Base-by-base conservation (phyloP, 768 basidiomycete species). In the Nevesoporus exiguus region DNA sequence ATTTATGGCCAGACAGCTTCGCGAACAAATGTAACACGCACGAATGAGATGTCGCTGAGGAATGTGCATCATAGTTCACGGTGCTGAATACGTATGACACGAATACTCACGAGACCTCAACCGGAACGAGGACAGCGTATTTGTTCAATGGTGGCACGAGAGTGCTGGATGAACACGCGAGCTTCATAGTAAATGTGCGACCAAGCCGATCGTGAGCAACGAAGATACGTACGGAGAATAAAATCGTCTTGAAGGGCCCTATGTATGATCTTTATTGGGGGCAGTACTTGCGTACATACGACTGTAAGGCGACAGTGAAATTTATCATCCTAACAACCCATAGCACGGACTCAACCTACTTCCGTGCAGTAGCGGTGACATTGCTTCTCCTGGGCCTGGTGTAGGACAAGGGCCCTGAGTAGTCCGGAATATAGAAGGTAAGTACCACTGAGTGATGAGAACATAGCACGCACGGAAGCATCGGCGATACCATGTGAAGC, bases 41-140 rank as follows among this genome's bases (percentile, higher is more conserved):
- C 56, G 13, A 57, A 55, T 7, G 56, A 34, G 6, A 45, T 8
- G 40, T 57, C 52, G 10, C 56, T 57, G 43, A 29, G 25, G 15
- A 7, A 30, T 19, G 22, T 47, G 19, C 2, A 8, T 48, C 44
- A 52, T 8, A 4, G 15, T 29, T 27, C 21, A 29, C 15, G 11
- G n/a, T 27, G 9, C 21, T 13, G 3, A 7, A 30, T 7, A 14
- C 7, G 33, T 11, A 34, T 49, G 36, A 13, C 19, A 13, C 5
- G 5, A 21, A 25, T n/a, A 49, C 56, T 55, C 36, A 57, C 56
- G 53, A 55, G 2, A 57, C 31, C n/a, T 57, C 36, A 33, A 49
- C 36, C 46, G 47, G 25, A 19, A 55, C 56, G 17, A 45, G 25
- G 29, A 54, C 24, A 21, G 34, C 30, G 41, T 49, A 39, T 46